phyloP scores from a whole-genome alignment of 331 rosid species.

The Rosa hybrid region DNA sequence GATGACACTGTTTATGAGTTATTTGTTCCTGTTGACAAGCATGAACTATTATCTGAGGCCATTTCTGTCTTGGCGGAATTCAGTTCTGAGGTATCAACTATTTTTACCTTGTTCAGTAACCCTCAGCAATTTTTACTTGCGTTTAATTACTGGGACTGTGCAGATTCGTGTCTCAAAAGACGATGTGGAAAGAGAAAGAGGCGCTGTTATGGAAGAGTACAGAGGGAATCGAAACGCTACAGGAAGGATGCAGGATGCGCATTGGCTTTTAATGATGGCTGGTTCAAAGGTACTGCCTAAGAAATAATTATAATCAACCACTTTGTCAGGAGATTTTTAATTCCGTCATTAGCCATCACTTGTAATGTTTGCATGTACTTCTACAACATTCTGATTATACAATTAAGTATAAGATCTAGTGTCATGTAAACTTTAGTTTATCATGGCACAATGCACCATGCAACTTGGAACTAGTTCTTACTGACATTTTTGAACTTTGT shows the following conservation, averaged over 20 bases:
- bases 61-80: conserved; percentile 87
- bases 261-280: conserved; percentile 86
- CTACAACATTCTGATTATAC: not conserved
- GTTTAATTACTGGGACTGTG: conserved; percentile 23
- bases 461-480: not conserved
- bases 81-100: conserved; percentile 76
- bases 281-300: conserved; percentile 76
- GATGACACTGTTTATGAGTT: conserved; percentile 91
- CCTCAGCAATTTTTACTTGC: not conserved
- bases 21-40: conserved; percentile 94
- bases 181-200: conserved; percentile 84
- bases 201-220: conserved; percentile 94
- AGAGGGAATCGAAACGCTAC: conserved; percentile 88
- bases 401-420: not conserved
- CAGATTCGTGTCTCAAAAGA: conserved; percentile 87
- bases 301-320: not conserved
- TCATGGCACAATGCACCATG: not conserved
- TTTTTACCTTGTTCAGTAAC: not conserved
- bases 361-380: not conserved
- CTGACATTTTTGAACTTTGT: not conserved
- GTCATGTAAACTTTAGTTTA: not conserved
- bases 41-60: conserved; percentile 77
- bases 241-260: conserved; percentile 97
- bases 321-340: not conserved
- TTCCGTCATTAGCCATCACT: not conserved